Conservation (phyloP, 1,139 yeast species). For the Pneumocystis jirovecii region DNA sequence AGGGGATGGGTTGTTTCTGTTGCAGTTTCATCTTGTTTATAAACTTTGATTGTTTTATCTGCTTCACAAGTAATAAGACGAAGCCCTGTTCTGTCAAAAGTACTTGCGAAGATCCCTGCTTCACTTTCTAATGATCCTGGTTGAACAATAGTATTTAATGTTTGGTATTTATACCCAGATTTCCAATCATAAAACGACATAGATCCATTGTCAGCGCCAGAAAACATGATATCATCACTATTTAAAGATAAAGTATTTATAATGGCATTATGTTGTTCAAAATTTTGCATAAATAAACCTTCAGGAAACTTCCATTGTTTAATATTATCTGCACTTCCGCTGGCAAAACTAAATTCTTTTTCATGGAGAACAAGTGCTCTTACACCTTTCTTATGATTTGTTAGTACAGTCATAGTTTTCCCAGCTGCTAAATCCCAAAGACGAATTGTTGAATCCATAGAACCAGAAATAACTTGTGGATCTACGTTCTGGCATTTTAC, state of each 20-base stretch:
- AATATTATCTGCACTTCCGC: conserved; percentile 65
- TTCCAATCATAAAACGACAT: conserved; percentile 68
- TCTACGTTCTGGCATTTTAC: conserved; percentile 55
- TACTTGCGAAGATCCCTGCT: conserved; percentile 53
- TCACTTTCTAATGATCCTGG: conserved; percentile 61
- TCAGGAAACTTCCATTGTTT: conserved; percentile 75
- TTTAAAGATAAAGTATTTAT: conserved; percentile 58
- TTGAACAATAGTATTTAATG: conserved; percentile 36
- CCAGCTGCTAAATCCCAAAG: conserved; percentile 78
- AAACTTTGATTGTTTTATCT: conserved; percentile 76
- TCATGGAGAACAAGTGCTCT: conserved; percentile 62
- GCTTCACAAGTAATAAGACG: conserved; percentile 76
- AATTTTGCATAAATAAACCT: conserved; percentile 51
- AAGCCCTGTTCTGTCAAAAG: conserved; percentile 68
- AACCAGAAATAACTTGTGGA: conserved; percentile 73
- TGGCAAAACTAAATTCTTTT: conserved; percentile 57
- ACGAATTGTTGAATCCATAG: conserved; percentile 72
- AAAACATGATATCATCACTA: conserved; percentile 52
- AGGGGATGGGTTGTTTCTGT: conserved; percentile 34
- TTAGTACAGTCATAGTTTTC: conserved; percentile 42
- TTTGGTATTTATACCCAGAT: conserved; percentile 49
- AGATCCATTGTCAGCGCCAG: conserved; percentile 75
- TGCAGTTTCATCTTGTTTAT: conserved; percentile 45
- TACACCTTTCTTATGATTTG: conserved; percentile 75
- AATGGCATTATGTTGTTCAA: conserved; percentile 35